Evolutionary conservation across 2,329 filamentous ascomycete species (phyloP).

Genomic region (Fusarium citri): DNA sequence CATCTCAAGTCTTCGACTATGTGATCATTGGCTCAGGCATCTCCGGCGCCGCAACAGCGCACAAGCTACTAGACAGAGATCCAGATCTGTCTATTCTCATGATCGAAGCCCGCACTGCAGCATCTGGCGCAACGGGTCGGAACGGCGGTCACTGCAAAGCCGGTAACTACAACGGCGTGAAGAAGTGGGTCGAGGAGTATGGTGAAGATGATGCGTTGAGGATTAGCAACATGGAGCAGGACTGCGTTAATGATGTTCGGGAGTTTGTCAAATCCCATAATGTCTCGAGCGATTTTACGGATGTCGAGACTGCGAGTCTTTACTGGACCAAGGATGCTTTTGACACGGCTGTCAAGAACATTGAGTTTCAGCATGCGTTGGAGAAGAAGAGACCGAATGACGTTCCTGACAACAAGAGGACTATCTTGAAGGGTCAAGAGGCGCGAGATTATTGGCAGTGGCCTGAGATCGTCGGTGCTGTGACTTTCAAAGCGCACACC

Average conservation of each 20-base stretch:
- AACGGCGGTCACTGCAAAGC: slow-evolving; percentile 26
- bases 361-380: slow-evolving; percentile 18
- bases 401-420: slow-evolving; percentile 26
- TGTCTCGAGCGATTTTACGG: slow-evolving; percentile 28
- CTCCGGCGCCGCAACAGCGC: slow-evolving; percentile 26
- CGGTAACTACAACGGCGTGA: slow-evolving; percentile 18
- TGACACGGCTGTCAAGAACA: slow-evolving; percentile 13
- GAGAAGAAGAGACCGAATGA: slow-evolving; percentile 20
- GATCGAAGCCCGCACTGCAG: slow-evolving; percentile 25
- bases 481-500: slow-evolving; percentile 29
- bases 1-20: slow-evolving; percentile 22
- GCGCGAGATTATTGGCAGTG: slow-evolving; percentile 26
- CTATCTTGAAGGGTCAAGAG: slow-evolving; percentile 9
- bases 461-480: slow-evolving; percentile 16
- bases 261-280: slow-evolving; percentile 28
- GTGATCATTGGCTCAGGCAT: slow-evolving; percentile 30
- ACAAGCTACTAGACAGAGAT: slow-evolving; percentile 25
- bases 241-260: slow-evolving; percentile 25
- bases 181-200: slow-evolving; percentile 16
- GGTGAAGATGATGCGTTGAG: slow-evolving; percentile 26
- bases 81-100: slow-evolving; percentile 20
- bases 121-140: slow-evolving; percentile 18
- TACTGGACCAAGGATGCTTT: slow-evolving; percentile 32
- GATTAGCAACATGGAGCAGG: slow-evolving; percentile 28
- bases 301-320: slow-evolving; percentile 19